phyloP scores from a whole-genome alignment of 805 yeast genomes.

The Grigorovia jiainica region DNA sequence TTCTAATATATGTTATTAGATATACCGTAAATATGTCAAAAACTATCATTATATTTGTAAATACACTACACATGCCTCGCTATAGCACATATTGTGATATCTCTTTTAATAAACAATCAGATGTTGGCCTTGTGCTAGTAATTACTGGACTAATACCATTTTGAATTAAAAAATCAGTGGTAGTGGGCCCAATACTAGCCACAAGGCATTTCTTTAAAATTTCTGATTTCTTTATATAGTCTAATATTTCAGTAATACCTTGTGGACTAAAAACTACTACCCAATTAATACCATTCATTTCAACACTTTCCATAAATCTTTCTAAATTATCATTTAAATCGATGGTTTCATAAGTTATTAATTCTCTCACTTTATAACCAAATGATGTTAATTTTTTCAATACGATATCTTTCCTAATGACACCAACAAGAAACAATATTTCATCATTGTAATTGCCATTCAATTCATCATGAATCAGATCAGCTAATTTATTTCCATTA shows the following conservation, averaged over 20 bases:
- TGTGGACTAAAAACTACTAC: conserved; percentile 86
- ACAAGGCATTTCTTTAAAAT: conserved; percentile 28
- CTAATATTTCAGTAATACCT: conserved; percentile 60
- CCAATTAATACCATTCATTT: conserved; percentile 37
- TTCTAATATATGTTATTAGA: too few relatives aligned
- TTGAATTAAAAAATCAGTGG: conserved; percentile 48
- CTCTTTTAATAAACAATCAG: conserved; percentile 42
- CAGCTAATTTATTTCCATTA: conserved; percentile 64
- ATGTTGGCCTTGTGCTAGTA: conserved; percentile 66
- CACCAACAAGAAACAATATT: conserved; percentile 76
- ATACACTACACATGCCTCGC: too few relatives aligned
- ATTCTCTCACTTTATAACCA: conserved; percentile 34
- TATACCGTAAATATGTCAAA: too few relatives aligned
- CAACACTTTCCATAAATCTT: conserved; percentile 23
- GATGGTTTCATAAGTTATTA: conserved; percentile 61
- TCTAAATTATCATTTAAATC: conserved; percentile 38
- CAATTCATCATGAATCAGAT: conserved; percentile 40
- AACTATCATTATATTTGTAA: too few relatives aligned
- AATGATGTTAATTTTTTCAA: conserved; percentile 44
- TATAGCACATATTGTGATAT: conserved; percentile 7
- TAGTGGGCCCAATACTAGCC: conserved; percentile 92
- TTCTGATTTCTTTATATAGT: conserved; percentile 27
- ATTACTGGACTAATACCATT: conserved; percentile 50
- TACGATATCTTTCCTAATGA: conserved; percentile 69
- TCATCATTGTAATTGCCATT: conserved; percentile 10